Conservation (phyloP, 345 rosid species). For the Erodium maritimum region DNA sequence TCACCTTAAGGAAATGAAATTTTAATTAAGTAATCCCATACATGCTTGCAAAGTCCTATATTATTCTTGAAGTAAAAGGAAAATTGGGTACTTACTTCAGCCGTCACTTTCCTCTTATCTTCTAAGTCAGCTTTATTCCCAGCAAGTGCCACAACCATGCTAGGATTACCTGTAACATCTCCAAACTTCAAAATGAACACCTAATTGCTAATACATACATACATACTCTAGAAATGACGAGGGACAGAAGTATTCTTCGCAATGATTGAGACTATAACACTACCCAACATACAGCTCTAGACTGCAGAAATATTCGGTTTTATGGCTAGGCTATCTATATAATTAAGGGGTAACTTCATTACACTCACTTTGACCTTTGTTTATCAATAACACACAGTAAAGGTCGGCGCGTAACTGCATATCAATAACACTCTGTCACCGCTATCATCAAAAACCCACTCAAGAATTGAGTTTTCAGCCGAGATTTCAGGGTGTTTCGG, state of each 20-base stretch:
- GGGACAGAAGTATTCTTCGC: too few species aligned
- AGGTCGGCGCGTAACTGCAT: too few species aligned
- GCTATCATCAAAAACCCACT: too few species aligned
- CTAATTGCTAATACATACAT: background rate
- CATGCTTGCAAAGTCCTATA: background rate
- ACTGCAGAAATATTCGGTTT: background rate
- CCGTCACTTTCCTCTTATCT: slow-evolving; percentile 43
- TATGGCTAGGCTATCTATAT: too few species aligned
- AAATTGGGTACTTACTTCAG: slow-evolving; percentile 30
- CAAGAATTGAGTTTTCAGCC: too few species aligned
- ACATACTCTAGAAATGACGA: background rate
- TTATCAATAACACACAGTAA: too few species aligned
- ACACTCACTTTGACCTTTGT: too few species aligned
- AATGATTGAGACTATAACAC: too few species aligned
- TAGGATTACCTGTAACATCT: slow-evolving; percentile 31
- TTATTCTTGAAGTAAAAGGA: background rate
- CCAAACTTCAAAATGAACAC: slow-evolving; percentile 5
- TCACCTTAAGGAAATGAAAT: background rate
- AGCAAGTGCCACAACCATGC: slow-evolving; percentile 47
- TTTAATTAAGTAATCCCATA: background rate
- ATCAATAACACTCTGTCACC: too few species aligned
- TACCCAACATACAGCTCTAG: too few species aligned
- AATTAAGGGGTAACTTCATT: too few species aligned
- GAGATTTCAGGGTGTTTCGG: too few species aligned
- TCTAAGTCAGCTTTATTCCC: slow-evolving; percentile 53